Evolutionary conservation across 768 basidiomycete species (phyloP), one percentile per base, ranked within the genome.

Genomic region (Lactarius trivialis): DNA sequence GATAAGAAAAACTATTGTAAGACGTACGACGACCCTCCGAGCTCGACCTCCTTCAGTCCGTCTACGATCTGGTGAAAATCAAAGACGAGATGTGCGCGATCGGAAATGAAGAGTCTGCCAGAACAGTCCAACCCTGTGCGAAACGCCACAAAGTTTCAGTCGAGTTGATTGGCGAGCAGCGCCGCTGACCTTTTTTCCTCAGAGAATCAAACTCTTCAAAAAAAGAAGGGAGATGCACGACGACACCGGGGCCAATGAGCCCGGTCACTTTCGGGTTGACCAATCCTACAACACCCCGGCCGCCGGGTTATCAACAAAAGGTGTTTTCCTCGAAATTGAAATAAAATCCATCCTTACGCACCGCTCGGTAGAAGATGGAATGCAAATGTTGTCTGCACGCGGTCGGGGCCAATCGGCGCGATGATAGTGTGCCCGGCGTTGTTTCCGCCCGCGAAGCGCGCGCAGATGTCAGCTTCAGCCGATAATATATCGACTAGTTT

Each of bases 51-150:
- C 73, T 98, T 99, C 70, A 99, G 77, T 6, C 97, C 97, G 71
- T 99, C 97, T 32, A 98, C 97, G 70, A 98, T 98, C 78, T 99
- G 97, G 76, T 99, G 97, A 74, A 99, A 98, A 73, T 98, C 97
- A 71, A 99, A 94, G 36, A 99, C 97, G 64, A 99, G 86, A 66
- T 96, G 93, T 4, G 97, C 93, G 65, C 97, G 88, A 76, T 98
- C 94, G 28, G 96, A 98, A 68, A 99, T 81, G 73, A 97, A 89
- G 21, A 99, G 76, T 36, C 97, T 86, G 61, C 82, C 81, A 12
- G 83, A 82, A 75, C 92, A 96, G 70, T 89, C 81, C 45, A 99
- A 83, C 21, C 96, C 95, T 97, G 58, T 21, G 19, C 39, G 56
- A 12, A 34, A 19, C n/a, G 30, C 15, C 26, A 26, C 33, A 21